Conservation (phyloP, 345 rosid genomes). For the Sonneratia alba region DNA sequence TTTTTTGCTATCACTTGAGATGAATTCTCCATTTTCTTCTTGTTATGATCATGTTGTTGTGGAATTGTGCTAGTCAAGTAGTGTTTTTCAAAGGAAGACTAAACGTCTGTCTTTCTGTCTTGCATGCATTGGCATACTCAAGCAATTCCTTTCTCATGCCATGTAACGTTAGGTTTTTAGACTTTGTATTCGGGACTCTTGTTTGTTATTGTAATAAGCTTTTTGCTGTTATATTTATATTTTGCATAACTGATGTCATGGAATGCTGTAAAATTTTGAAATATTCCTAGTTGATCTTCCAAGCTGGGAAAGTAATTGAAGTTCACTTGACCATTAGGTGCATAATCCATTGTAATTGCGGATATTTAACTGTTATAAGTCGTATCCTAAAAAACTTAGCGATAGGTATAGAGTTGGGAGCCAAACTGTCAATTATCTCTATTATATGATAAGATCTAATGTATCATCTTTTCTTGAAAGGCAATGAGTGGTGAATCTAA, state of each 20-base stretch:
- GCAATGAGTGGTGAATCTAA: background rate
- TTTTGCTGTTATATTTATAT: too few species aligned
- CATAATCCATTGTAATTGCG: background rate
- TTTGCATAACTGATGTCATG: background rate
- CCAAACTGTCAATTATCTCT: background rate
- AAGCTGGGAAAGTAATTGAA: background rate
- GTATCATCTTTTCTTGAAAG: background rate
- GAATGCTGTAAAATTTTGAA: background rate
- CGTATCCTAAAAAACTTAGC: too few species aligned
- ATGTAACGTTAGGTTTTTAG: slow-evolving; percentile 50
- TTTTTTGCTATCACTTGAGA: background rate
- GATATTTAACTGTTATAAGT: background rate
- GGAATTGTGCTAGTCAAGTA: background rate
- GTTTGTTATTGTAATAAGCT: background rate
- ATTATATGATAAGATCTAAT: too few species aligned
- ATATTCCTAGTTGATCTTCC: background rate
- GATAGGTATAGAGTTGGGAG: background rate
- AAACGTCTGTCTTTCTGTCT: slow-evolving; percentile 12
- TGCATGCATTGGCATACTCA: slow-evolving; percentile 37
- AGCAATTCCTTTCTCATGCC: slow-evolving; percentile 97
- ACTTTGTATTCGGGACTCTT: too few species aligned
- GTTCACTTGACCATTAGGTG: background rate
- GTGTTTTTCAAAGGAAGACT: background rate
- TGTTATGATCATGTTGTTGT: background rate
- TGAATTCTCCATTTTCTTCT: background rate